phyloP scores from a whole-genome alignment of 2,329 filamentous ascomycete genomes.

The Trichoderma lentiforme region DNA sequence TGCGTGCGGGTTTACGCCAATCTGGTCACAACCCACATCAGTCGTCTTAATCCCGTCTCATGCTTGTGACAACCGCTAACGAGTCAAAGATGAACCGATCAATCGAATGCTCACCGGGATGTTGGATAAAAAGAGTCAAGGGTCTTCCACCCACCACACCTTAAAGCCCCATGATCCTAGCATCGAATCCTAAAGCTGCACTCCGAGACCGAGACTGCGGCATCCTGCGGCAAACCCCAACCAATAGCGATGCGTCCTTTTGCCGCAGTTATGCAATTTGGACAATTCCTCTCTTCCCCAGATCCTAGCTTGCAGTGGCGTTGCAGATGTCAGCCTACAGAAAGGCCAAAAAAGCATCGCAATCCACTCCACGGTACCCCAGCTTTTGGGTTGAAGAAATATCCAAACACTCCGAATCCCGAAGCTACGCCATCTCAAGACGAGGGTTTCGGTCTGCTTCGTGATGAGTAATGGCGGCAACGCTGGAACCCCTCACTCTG shows the following conservation, averaged over 20 bases:
- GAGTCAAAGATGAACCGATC: background rate
- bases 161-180: background rate
- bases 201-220: constrained; percentile 1
- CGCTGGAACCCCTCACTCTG: constrained; percentile 5
- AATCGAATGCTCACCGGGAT: background rate
- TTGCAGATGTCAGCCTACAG: background rate
- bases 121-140: background rate
- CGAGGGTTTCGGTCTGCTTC: background rate
- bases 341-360: background rate
- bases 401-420: constrained; percentile 5
- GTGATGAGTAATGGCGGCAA: background rate
- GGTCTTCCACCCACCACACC: background rate
- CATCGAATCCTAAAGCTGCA: background rate
- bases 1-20: background rate
- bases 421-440: background rate
- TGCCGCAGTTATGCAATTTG: background rate
- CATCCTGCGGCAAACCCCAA: constrained; percentile 1
- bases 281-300: background rate
- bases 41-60: background rate
- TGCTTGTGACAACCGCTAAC: background rate
- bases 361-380: background rate
- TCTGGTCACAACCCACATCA: background rate
- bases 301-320: background rate
- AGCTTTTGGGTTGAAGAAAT: background rate
- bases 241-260: constrained; percentile 2